Evolutionary conservation across 768 basidiomycete species (phyloP), one percentile per base, ranked within the genome.

Genomic region (Leccinum olivaceopallidum): DNA sequence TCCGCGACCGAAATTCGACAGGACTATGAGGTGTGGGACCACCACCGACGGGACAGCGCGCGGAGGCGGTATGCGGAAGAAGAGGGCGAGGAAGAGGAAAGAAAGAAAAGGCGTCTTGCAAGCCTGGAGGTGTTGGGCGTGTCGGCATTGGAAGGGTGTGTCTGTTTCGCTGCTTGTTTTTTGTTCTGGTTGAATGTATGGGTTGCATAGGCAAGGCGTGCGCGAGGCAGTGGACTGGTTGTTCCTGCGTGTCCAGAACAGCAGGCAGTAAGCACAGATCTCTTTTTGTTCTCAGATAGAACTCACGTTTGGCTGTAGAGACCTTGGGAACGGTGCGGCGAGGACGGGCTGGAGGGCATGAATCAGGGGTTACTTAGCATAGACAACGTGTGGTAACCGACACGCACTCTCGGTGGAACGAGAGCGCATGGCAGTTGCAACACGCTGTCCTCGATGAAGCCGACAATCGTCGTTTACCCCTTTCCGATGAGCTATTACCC

Each of bases 211-310:
- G 48, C 92, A 92, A 32, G 95, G 95, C 2, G 88, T 96, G 16
- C 83, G 89, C 58, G 90, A 90, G 54, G 94, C 92, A 0, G 91
- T 97, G 3, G 91, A 97, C 69, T 98, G 95, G 95, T 70, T 98
- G 28, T 96, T 96, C 71, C 85, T 95, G 57, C 83, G 95, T 0
- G 95, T 97, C 5, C 94, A 96, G 75, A 95, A 94, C 65, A 93
- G 92, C 64, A 79, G 90, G 63, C 84, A 85, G 89, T 87, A 53
- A 58, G 70, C 47, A 5, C 3, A 0, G 12, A 34, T 42, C 10
- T 1, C 4, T 36, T 44, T 47, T 6, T 32, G 5, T 26, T 10
- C 1, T 3, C 6, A 14, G 4, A n/a, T n/a, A 2, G 0, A 9
- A n/a, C 28, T 63, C 5, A 63, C 3, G 1, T 50, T 20, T 24